Percentiles rank a stretch among this genome's conserved stretches.
phyloP scores from a whole-genome alignment of 2,329 filamentous ascomycete genomes.

The Xenoacremonium recifei region DNA sequence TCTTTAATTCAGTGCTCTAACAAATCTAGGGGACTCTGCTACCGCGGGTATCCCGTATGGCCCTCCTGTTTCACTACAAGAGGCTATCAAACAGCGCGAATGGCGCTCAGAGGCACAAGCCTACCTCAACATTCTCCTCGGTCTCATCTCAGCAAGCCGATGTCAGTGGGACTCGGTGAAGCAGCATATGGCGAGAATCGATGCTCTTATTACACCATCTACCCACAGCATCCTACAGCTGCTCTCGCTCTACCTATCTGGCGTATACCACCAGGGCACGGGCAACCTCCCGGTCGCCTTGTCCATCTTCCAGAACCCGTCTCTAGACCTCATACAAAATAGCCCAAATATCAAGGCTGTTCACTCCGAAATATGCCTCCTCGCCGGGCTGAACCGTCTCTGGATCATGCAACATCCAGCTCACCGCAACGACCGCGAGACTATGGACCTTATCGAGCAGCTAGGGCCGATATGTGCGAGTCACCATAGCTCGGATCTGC shows the following conservation, averaged over 20 bases:
- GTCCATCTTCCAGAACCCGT: conserved; percentile 59
- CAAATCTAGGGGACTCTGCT: conserved; percentile 34
- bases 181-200: conserved; percentile 54
- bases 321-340: conserved; percentile 47
- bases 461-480: conserved; percentile 66
- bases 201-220: conserved; percentile 39
- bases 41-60: conserved; percentile 37
- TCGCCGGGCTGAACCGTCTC: conserved; percentile 66
- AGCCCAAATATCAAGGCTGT: conserved; percentile 45
- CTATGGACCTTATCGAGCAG: conserved; percentile 60
- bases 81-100: conserved; percentile 56
- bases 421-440: conserved; percentile 56
- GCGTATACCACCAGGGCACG: conserved; percentile 72
- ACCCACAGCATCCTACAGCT: conserved; percentile 42
- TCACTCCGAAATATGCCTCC: conserved; percentile 62
- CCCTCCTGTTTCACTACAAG: conserved; percentile 51
- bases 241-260: conserved; percentile 69
- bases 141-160: conserved; percentile 66
- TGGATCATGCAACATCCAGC: conserved; percentile 68
- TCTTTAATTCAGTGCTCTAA: no score
- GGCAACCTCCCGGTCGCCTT: conserved; percentile 71
- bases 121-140: conserved; percentile 69
- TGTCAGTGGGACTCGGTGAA: conserved; percentile 68
- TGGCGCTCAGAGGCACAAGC: conserved; percentile 67
- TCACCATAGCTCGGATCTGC: conserved; percentile 73